Percentiles rank a stretch among this genome's conserved stretches.
Conservation (phyloP, 2,329 filamentous ascomycete genomes). For the Talaromyces atroroseus region DNA sequence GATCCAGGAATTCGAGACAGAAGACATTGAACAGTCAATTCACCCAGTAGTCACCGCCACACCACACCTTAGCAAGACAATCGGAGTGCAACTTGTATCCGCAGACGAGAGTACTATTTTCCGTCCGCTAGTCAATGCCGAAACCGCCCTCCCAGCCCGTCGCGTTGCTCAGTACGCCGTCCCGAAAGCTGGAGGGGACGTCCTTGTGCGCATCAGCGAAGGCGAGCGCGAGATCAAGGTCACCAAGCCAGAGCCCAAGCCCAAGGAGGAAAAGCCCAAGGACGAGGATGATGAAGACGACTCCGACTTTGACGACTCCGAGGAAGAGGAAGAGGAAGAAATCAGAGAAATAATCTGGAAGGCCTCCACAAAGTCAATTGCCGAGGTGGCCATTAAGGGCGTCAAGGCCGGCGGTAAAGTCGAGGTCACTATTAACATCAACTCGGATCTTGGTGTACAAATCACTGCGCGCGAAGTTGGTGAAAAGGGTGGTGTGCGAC, state of each 20-base stretch:
- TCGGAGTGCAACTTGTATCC: slow-evolving; percentile 69
- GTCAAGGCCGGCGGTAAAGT: slow-evolving; percentile 87
- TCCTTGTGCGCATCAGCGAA: slow-evolving; percentile 83
- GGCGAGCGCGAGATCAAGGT: slow-evolving; percentile 88
- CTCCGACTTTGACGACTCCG: slow-evolving; percentile 58
- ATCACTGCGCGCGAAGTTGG: slow-evolving; percentile 81
- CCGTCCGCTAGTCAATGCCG: slow-evolving; percentile 71
- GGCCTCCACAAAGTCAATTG: slow-evolving; percentile 70
- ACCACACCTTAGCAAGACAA: slow-evolving; percentile 79
- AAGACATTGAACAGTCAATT: slow-evolving; percentile 92
- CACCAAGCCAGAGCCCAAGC: slow-evolving; percentile 76
- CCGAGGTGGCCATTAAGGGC: slow-evolving; percentile 76
- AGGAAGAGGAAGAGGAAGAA: slow-evolving; percentile 65
- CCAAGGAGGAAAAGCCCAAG: slow-evolving; percentile 57
- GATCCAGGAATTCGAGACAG: slow-evolving; percentile 87
- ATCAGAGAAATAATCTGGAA: slow-evolving; percentile 89
- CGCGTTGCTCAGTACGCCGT: slow-evolving; percentile 72
- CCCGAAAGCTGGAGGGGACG: slow-evolving; percentile 76
- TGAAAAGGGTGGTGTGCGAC: slow-evolving; percentile 76
- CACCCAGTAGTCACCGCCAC: slow-evolving; percentile 93
- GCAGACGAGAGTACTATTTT: slow-evolving; percentile 60
- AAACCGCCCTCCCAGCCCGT: slow-evolving; percentile 86
- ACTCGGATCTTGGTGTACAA: slow-evolving; percentile 70
- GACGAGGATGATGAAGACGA: slow-evolving; percentile 53
- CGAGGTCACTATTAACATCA: slow-evolving; percentile 87